Percentiles rank a stretch among this genome's conserved stretches.
These are phyloP conservation scores for Aspergillus carbonarius DNA, from an alignment of 2,329 filamentous ascomycete genomes.

Conservation along the genomic window DNA sequence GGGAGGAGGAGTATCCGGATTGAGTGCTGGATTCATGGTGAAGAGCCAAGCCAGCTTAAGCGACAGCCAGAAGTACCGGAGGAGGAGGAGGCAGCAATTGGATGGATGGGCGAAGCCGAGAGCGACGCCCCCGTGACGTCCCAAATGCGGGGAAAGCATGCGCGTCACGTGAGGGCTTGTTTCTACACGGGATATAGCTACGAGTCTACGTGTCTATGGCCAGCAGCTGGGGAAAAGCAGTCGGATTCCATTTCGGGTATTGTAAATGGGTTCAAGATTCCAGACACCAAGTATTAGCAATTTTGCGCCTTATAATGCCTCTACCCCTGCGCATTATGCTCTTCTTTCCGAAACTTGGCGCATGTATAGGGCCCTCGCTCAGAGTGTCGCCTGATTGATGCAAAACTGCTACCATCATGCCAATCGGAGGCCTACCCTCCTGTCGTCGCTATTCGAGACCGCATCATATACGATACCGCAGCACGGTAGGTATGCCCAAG, in stretches of 20 bases:
- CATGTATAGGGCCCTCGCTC: not conserved
- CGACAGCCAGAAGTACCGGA: not conserved
- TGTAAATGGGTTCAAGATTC: not conserved
- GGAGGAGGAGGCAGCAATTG: conserved; percentile 2
- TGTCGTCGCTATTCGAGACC: not conserved
- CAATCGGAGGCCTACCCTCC: not conserved
- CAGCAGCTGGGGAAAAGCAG: not conserved
- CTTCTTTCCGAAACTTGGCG: not conserved
- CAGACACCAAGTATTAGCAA: not conserved
- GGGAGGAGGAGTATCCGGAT: conserved; percentile 61
- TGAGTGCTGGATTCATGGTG: conserved; percentile 34
- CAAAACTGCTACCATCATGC: not conserved
- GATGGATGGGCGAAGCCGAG: not conserved
- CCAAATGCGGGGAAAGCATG: conserved; percentile 5
- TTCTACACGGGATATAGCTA: no score
- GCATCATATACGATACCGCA: not conserved
- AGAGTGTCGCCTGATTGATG: not conserved
- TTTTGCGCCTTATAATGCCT: not conserved
- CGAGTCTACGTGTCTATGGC: not conserved
- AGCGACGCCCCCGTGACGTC: not conserved
- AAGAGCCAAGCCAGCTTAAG: not conserved
- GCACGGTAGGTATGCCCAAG: not conserved
- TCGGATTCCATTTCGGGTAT: no score
- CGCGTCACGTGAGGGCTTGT: not conserved
- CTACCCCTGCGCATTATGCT: not conserved